Evolutionary conservation across 768 basidiomycete species (phyloP).

Genomic region (Pleurotus tuoliensis): DNA sequence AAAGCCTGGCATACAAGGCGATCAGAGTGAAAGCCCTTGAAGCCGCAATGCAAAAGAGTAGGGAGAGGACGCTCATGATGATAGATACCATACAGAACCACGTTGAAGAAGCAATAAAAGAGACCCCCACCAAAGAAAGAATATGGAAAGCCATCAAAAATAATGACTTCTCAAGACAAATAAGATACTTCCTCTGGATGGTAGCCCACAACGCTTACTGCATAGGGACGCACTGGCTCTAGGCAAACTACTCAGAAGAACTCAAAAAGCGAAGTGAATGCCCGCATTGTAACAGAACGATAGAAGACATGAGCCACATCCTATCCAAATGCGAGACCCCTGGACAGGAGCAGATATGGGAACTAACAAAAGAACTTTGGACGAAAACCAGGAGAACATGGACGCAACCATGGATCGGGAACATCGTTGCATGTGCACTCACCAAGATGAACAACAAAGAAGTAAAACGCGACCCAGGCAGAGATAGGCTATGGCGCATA

Average conservation of each 20-base stretch:
- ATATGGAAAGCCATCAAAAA: slow-evolving; percentile 9
- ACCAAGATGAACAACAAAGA: background rate
- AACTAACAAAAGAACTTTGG: slow-evolving; percentile 15
- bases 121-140: background rate
- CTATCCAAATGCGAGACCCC: slow-evolving; percentile 18
- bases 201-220: slow-evolving; percentile 18
- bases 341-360: slow-evolving; percentile 21
- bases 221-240: slow-evolving; percentile 21
- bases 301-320: slow-evolving; percentile 26
- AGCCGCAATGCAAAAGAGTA: background rate
- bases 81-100: slow-evolving; percentile 6
- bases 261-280: slow-evolving; percentile 12
- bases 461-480: background rate
- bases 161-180: slow-evolving; percentile 9
- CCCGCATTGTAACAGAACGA: slow-evolving; percentile 5
- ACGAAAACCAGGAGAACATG: background rate
- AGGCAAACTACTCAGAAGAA: slow-evolving; percentile 6
- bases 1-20: slow-evolving; percentile 12
- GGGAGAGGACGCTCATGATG: background rate
- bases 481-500: slow-evolving; percentile 10
- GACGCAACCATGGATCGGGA: slow-evolving; percentile 8
- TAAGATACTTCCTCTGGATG: slow-evolving; percentile 16
- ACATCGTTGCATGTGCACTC: slow-evolving; percentile 14
- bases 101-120: background rate
- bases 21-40: slow-evolving; percentile 2